A percentile compares a stretch with the other conserved stretches of the same genome.
Conservation (phyloP, 805 yeast species). For the Candida maris region DNA sequence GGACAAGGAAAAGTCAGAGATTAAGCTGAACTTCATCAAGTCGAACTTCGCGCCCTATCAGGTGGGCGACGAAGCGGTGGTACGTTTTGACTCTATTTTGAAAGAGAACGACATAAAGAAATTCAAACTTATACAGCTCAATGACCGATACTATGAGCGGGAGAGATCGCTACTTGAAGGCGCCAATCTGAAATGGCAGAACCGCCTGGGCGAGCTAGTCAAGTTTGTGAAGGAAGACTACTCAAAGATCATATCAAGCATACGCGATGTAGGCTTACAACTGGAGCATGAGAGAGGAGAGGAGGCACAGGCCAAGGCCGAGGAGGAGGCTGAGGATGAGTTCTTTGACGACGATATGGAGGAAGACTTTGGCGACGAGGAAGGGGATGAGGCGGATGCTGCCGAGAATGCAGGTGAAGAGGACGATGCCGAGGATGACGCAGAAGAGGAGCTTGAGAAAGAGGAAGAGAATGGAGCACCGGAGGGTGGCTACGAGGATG, state of each 20-base stretch:
- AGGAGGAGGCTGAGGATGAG: slow-evolving; percentile 13
- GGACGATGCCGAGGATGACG: slow-evolving; percentile 8
- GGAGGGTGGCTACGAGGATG: slow-evolving; percentile 1
- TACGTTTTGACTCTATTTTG: slow-evolving; percentile 16
- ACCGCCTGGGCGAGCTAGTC: slow-evolving; percentile 20
- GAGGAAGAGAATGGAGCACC: neutral
- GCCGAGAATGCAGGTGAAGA: slow-evolving; percentile 9
- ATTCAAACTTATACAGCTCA: slow-evolving; percentile 27
- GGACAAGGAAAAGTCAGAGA: slow-evolving; percentile 9
- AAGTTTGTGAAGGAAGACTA: slow-evolving; percentile 23
- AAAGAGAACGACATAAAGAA: slow-evolving; percentile 23
- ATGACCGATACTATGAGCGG: slow-evolving; percentile 24
- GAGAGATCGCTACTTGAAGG: slow-evolving; percentile 20
- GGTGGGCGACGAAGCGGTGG: slow-evolving; percentile 17
- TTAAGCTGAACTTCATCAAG: slow-evolving; percentile 8
- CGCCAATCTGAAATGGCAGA: slow-evolving; percentile 28
- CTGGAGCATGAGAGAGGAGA: slow-evolving; percentile 14
- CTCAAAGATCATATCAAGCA: slow-evolving; percentile 10
- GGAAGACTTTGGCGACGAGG: slow-evolving; percentile 13
- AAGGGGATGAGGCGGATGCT: slow-evolving; percentile 9
- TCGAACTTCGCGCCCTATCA: slow-evolving; percentile 12
- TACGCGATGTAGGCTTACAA: slow-evolving; percentile 10
- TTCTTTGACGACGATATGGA: slow-evolving; percentile 9
- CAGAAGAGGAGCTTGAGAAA: slow-evolving; percentile 1
- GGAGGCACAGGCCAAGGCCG: slow-evolving; percentile 11